A percentile compares a stretch with the other conserved stretches of the same genome.
phyloP scores from a whole-genome alignment of 2,329 filamentous ascomycete species.

The Exophiala calicioides region DNA sequence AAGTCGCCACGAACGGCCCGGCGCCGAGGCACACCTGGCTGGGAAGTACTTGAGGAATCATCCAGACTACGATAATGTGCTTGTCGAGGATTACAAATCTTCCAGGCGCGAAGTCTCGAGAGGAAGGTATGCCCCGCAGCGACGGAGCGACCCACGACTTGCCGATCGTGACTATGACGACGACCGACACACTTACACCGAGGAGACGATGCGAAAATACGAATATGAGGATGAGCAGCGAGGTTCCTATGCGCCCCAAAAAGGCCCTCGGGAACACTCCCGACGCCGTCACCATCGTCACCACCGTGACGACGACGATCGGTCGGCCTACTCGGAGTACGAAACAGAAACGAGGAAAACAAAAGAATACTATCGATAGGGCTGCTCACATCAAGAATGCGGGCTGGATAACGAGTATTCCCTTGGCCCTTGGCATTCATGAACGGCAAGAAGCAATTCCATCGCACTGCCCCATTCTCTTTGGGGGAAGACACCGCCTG shows the following conservation, averaged over 20 bases:
- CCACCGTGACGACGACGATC: slow-evolving; percentile 19
- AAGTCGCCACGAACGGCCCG: slow-evolving; percentile 26
- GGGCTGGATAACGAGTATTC: too few relatives aligned
- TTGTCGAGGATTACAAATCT: slow-evolving; percentile 13
- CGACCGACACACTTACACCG: slow-evolving; percentile 29
- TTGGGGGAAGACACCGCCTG: too few relatives aligned
- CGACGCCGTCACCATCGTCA: slow-evolving; percentile 14
- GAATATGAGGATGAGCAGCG: slow-evolving; percentile 24
- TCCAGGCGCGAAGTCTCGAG: slow-evolving; percentile 34
- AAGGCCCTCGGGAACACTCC: slow-evolving; percentile 9
- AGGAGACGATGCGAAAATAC: slow-evolving; percentile 24
- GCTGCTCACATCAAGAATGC: background rate
- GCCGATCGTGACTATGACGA: slow-evolving; percentile 29
- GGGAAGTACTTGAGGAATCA: slow-evolving; percentile 23
- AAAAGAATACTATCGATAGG: slow-evolving; percentile 20
- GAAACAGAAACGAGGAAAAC: slow-evolving; percentile 11
- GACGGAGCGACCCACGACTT: slow-evolving; percentile 33
- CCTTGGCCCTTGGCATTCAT: too few relatives aligned
- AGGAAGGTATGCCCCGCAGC: slow-evolving; percentile 34
- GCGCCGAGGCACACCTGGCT: slow-evolving; percentile 25
- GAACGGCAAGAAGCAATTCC: too few relatives aligned
- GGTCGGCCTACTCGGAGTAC: slow-evolving; percentile 18
- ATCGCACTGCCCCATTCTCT: too few relatives aligned
- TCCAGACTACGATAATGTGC: slow-evolving; percentile 11
- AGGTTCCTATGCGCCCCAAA: slow-evolving; percentile 18